phyloP scores from a whole-genome alignment of 2,329 filamentous ascomycete species.

The Leptographium wingfieldii region DNA sequence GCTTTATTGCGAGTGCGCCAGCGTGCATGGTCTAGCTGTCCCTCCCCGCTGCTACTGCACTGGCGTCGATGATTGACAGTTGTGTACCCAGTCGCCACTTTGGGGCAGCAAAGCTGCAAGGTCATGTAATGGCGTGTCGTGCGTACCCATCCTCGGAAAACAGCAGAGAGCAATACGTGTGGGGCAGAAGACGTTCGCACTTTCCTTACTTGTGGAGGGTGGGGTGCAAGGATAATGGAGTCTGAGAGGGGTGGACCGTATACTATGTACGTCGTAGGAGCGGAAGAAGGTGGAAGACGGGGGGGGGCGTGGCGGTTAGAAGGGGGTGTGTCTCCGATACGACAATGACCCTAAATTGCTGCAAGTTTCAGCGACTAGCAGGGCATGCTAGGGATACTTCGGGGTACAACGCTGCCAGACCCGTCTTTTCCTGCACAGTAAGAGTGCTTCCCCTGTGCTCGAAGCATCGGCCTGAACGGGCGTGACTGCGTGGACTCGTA shows the following conservation, averaged over 20 bases:
- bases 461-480: background rate
- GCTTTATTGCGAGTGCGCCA: background rate
- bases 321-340: slow-evolving; percentile 11
- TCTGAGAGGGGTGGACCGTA: background rate
- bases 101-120: slow-evolving; percentile 2
- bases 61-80: slow-evolving; percentile 4
- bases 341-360: slow-evolving; percentile 10
- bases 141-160: slow-evolving; percentile 5
- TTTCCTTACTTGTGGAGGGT: background rate
- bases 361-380: slow-evolving; percentile 10
- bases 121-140: slow-evolving; percentile 9
- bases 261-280: background rate
- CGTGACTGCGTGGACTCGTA: background rate
- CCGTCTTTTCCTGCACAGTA: background rate
- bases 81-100: slow-evolving; percentile 6
- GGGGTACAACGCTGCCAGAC: background rate
- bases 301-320: background rate
- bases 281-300: background rate
- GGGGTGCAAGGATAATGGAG: background rate
- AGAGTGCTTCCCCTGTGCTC: background rate
- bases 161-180: background rate
- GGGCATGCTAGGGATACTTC: slow-evolving; percentile 8
- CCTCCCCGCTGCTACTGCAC: slow-evolving; percentile 1
- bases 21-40: background rate
- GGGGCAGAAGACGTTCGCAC: slow-evolving; percentile 2